Conservation (phyloP, 2,329 filamentous ascomycete species). For the Aphanoascus verrucosus region DNA sequence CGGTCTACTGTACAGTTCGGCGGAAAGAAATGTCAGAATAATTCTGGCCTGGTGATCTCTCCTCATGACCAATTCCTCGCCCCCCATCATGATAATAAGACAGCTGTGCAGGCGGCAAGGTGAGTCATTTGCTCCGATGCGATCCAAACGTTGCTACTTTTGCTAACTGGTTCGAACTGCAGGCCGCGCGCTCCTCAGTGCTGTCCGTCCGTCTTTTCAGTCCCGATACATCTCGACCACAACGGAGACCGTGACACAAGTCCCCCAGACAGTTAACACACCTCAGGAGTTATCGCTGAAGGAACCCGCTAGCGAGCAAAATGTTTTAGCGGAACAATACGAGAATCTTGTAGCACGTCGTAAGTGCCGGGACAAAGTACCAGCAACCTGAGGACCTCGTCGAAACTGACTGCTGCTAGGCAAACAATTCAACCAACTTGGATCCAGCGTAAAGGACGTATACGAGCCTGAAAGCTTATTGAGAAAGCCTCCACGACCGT, state of each 20-base stretch:
- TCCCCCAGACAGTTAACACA: not conserved
- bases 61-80: slow-evolving; percentile 11
- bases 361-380: not conserved
- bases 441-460: slow-evolving; percentile 20
- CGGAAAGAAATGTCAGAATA: slow-evolving; percentile 7
- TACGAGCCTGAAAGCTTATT: slow-evolving; percentile 37
- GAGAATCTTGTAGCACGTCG: not conserved
- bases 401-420: slow-evolving; percentile 18
- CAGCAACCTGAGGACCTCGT: no score
- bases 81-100: slow-evolving; percentile 33
- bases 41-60: slow-evolving; percentile 4
- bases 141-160: not conserved
- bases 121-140: slow-evolving; percentile 20
- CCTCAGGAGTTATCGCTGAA: not conserved
- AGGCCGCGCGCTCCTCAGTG: slow-evolving; percentile 8
- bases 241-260: not conserved
- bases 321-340: not conserved
- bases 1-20: not conserved
- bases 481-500: slow-evolving; percentile 59
- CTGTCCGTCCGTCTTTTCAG: slow-evolving; percentile 5
- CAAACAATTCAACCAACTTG: slow-evolving; percentile 25
- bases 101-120: slow-evolving; percentile 32
- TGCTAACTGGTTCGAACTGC: not conserved
- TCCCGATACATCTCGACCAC: slow-evolving; percentile 2
- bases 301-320: not conserved